Conservation (phyloP, 345 rosid genomes). For the Kernera saxatilis region DNA sequence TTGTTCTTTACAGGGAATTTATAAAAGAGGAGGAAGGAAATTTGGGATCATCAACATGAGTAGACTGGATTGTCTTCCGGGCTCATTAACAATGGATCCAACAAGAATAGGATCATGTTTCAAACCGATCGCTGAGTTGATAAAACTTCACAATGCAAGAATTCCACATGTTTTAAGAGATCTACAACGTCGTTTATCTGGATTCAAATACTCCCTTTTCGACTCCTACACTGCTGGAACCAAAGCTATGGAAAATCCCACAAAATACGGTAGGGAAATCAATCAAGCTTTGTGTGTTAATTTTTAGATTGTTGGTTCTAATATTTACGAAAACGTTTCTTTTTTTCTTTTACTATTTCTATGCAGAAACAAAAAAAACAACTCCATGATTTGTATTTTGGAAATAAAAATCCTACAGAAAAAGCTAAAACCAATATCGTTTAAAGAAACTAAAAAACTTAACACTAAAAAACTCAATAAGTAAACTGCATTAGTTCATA, state of each 20-base stretch:
- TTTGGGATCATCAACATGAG: slow-evolving; percentile 59
- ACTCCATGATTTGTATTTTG: too few relatives aligned
- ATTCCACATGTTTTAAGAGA: slow-evolving; percentile 32
- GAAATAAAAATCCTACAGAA: too few relatives aligned
- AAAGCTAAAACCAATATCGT: too few relatives aligned
- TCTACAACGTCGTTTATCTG: slow-evolving; percentile 37
- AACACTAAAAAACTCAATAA: too few relatives aligned
- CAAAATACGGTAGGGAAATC: slow-evolving; percentile 65
- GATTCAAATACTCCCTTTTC: slow-evolving; percentile 57
- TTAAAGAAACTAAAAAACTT: too few relatives aligned
- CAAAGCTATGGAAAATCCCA: slow-evolving; percentile 46
- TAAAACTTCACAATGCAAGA: slow-evolving; percentile 50
- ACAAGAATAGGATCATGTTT: slow-evolving; percentile 44
- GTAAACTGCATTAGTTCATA: too few relatives aligned
- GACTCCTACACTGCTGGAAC: slow-evolving; percentile 36
- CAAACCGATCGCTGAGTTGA: slow-evolving; percentile 29
- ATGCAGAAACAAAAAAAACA: too few relatives aligned
- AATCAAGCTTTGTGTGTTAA: neutral
- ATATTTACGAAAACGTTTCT: too few relatives aligned
- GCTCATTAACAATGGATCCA: slow-evolving; percentile 34
- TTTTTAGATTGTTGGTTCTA: too few relatives aligned
- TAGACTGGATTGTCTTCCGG: slow-evolving; percentile 59
- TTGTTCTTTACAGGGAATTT: slow-evolving; percentile 43
- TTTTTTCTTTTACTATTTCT: too few relatives aligned
- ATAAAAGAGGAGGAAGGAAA: slow-evolving; percentile 60